Evolutionary conservation across 352 stramenopile species (phyloP).

Genomic region (Pythium insidiosum): DNA sequence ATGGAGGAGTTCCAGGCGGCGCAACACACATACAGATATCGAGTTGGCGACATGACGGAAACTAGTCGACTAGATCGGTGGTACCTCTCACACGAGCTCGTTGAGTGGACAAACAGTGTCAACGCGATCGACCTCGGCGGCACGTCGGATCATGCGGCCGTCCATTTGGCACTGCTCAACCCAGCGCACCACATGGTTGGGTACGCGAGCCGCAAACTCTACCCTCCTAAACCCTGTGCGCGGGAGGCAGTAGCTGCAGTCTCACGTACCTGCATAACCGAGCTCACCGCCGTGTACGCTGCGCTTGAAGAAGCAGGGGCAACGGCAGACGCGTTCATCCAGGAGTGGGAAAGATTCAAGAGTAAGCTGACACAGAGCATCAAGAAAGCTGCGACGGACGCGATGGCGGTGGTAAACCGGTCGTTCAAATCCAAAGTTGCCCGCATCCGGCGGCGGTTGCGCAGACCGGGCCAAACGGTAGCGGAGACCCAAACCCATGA

Average conservation of each 20-base stretch:
- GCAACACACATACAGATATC: slow-evolving; percentile 1
- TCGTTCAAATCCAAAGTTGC: slow-evolving; percentile 1
- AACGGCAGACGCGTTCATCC: no score
- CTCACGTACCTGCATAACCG: no score
- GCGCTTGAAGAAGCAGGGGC: no score
- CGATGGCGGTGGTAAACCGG: neutral
- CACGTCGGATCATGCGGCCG: neutral
- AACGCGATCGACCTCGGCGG: neutral
- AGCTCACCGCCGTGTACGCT: no score
- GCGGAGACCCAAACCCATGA: neutral
- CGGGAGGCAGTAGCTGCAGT: no score
- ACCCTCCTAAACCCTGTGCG: no score
- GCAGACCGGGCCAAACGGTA: neutral
- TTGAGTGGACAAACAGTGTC: neutral
- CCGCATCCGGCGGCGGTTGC: neutral
- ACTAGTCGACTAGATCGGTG: slow-evolving; percentile 1
- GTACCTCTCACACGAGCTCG: neutral
- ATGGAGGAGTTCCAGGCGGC: neutral
- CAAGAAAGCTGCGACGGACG: no score
- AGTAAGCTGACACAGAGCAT: neutral
- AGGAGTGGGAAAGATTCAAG: no score
- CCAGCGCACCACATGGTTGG: no score
- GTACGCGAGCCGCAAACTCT: neutral
- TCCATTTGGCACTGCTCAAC: neutral
- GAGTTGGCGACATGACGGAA: neutral